Evolutionary conservation across 106 monocot genomes (phyloP).

Genomic region (Dendrobium chrysotoxum): DNA sequence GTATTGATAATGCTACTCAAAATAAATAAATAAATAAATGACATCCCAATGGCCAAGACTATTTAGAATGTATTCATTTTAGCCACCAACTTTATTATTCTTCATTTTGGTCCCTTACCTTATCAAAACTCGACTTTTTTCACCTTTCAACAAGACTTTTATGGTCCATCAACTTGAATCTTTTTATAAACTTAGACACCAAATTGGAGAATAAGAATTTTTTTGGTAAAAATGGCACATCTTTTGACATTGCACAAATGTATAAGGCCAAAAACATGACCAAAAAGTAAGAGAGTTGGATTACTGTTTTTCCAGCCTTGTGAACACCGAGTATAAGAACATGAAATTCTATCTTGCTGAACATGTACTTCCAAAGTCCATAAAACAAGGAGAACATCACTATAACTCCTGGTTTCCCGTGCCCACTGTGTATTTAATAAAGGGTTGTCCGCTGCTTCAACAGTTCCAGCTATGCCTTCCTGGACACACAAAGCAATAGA

Average conservation of each 20-base stretch:
- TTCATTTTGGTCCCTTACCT: not conserved
- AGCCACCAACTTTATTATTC: not conserved
- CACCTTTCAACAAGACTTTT: not conserved
- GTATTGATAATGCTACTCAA: not conserved
- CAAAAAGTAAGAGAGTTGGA: not conserved
- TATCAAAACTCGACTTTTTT: not conserved
- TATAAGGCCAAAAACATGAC: not conserved
- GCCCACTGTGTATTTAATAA: not conserved
- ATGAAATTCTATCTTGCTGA: conserved; percentile 95
- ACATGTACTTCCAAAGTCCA: conserved; percentile 85
- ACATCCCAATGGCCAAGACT: not conserved
- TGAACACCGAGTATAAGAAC: conserved; percentile 94
- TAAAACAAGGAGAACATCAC: conserved; percentile 96
- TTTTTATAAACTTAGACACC: not conserved
- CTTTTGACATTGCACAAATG: not conserved
- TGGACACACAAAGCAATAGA: not conserved
- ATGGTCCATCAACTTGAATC: not conserved
- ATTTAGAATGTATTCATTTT: not conserved
- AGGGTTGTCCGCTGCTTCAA: not conserved
- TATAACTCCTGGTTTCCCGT: conserved; percentile 1
- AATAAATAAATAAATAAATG: too few relatives aligned
- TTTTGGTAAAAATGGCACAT: not conserved
- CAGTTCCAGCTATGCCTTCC: not conserved
- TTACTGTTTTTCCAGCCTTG: conserved; percentile 96
- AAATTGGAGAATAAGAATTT: not conserved